Conservation (phyloP, 2,329 filamentous ascomycete genomes). For the Curvularia sp. region DNA sequence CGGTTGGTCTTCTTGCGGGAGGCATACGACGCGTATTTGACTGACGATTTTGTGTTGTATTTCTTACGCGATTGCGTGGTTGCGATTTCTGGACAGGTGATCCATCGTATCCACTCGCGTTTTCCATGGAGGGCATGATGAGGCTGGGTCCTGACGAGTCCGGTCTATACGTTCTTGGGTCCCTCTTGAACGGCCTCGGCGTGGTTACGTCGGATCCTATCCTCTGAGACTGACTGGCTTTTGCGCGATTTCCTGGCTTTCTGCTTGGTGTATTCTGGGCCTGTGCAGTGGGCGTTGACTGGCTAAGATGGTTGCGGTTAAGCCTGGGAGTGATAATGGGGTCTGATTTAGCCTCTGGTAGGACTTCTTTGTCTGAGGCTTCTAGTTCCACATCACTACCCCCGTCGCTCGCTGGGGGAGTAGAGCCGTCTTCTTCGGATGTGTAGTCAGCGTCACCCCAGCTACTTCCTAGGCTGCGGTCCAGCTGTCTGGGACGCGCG, state of each 20-base stretch:
- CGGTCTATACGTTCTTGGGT: constrained; percentile 19
- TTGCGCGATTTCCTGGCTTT: constrained; percentile 19
- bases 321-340: constrained; percentile 22
- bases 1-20: constrained; percentile 6
- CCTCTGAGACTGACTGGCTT: constrained; percentile 23
- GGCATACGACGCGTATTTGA: constrained; percentile 7
- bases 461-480: constrained; percentile 42
- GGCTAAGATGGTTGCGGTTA: constrained; percentile 24
- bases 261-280: constrained; percentile 18
- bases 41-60: background rate
- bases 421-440: constrained; percentile 36
- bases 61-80: constrained; percentile 9
- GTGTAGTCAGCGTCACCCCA: constrained; percentile 45
- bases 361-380: constrained; percentile 28
- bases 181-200: constrained; percentile 20
- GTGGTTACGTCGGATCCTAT: constrained; percentile 13
- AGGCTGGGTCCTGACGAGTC: constrained; percentile 49
- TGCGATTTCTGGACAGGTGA: constrained; percentile 14
- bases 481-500: constrained; percentile 26
- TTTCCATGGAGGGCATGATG: constrained; percentile 51
- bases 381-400: constrained; percentile 39
- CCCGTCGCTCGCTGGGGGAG: constrained; percentile 33
- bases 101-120: constrained; percentile 20
- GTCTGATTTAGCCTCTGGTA: constrained; percentile 22
- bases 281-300: constrained; percentile 16